Conservation (phyloP, 345 rosid species). For the Camelina neglecta region DNA sequence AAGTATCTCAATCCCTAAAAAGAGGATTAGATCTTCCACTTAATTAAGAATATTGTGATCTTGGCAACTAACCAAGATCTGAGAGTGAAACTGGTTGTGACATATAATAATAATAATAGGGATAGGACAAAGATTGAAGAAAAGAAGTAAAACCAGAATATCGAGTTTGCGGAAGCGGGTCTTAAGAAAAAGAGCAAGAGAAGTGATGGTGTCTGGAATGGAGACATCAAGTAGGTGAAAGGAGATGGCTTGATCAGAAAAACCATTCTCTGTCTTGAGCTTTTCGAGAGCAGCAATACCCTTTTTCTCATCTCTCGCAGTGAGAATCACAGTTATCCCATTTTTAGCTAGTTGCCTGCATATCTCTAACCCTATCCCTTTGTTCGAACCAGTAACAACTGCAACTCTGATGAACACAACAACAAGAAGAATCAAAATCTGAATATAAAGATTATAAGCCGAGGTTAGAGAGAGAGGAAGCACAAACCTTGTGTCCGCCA, state of each 20-base stretch:
- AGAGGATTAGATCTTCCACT: neutral
- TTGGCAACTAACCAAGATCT: slow-evolving; percentile 2
- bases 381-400: slow-evolving; percentile 57
- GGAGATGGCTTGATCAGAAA: slow-evolving; percentile 39
- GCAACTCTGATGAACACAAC: slow-evolving; percentile 44
- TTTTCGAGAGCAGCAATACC: slow-evolving; percentile 56
- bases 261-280: slow-evolving; percentile 45
- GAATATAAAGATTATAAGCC: neutral
- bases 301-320: slow-evolving; percentile 53
- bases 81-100: neutral
- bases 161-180: slow-evolving; percentile 54
- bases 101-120: no score
- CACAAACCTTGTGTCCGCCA: slow-evolving; percentile 31
- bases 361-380: slow-evolving; percentile 56
- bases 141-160: slow-evolving; percentile 43
- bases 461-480: slow-evolving; percentile 12
- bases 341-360: slow-evolving; percentile 47
- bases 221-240: slow-evolving; percentile 64
- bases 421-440: neutral
- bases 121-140: neutral
- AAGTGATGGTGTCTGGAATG: slow-evolving; percentile 42
- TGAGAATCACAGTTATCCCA: slow-evolving; percentile 45
- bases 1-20: slow-evolving; percentile 9
- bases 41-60: slow-evolving; percentile 1
- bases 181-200: slow-evolving; percentile 49